Percentiles rank a stretch among this genome's conserved stretches.
These are phyloP conservation scores for Brettanomyces naardenensis DNA, from an alignment of 805 yeast species.

Conservation along the genomic window DNA sequence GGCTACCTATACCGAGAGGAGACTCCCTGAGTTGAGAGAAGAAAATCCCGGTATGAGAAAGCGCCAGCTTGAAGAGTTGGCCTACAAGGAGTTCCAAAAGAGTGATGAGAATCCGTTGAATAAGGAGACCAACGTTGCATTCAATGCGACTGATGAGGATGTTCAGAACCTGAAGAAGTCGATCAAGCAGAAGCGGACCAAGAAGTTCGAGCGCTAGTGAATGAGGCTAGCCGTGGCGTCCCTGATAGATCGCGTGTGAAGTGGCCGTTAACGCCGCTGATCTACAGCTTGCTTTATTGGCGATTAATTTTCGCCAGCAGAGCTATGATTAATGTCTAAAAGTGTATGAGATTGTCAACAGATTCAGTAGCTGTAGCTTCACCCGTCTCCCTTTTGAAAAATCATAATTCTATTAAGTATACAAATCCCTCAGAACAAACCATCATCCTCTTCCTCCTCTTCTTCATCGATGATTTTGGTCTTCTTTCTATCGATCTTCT, in stretches of 20 bases:
- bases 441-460: slow-evolving; percentile 16
- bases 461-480: slow-evolving; percentile 15
- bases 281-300: too few species aligned
- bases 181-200: slow-evolving; percentile 24
- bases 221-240: too few species aligned
- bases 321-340: too few species aligned
- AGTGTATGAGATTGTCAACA: too few species aligned
- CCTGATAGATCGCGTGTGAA: too few species aligned
- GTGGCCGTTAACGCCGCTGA: too few species aligned
- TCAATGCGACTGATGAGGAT: slow-evolving; percentile 53
- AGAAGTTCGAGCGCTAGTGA: slow-evolving; percentile 25
- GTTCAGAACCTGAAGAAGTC: slow-evolving; percentile 31
- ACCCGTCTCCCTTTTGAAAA: too few species aligned
- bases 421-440: slow-evolving; percentile 10
- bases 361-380: too few species aligned
- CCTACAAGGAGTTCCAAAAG: slow-evolving; percentile 76
- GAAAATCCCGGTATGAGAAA: slow-evolving; percentile 76
- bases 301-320: too few species aligned
- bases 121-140: slow-evolving; percentile 55
- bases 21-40: slow-evolving; percentile 64
- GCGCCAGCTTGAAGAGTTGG: slow-evolving; percentile 68
- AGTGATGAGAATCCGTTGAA: slow-evolving; percentile 79
- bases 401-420: too few species aligned
- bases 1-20: slow-evolving; percentile 59
- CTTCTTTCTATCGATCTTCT: slow-evolving; percentile 11